A percentile compares a stretch with the other conserved stretches of the same genome.
phyloP scores from a whole-genome alignment of 2,329 filamentous ascomycete genomes.

The Chrysoporthe austroafricana region DNA sequence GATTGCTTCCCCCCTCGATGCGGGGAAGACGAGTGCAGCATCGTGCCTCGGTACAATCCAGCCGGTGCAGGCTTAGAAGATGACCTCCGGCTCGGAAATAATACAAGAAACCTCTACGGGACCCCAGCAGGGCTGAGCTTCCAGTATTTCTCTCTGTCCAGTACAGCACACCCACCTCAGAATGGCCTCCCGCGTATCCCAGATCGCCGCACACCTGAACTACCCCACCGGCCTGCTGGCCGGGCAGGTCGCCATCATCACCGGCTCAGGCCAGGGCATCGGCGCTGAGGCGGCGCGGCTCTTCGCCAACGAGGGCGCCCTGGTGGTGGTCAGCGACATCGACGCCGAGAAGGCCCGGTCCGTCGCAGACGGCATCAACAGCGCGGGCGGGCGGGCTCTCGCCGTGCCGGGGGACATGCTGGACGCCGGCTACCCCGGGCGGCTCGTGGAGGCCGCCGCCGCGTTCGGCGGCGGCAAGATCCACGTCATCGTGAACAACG shows the following conservation, averaged over 20 bases:
- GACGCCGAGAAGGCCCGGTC: conserved; percentile 72
- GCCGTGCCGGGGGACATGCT: conserved; percentile 79
- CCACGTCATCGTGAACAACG: conserved; percentile 90
- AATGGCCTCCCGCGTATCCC: conserved; percentile 63
- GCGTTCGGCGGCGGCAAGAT: conserved; percentile 87
- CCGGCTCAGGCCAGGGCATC: conserved; percentile 84
- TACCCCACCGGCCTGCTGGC: conserved; percentile 79
- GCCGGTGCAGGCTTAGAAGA: not conserved
- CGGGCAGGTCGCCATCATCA: conserved; percentile 85
- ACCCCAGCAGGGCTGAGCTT: no score
- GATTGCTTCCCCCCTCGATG: no score
- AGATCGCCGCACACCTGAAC: conserved; percentile 80
- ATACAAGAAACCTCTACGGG: not conserved
- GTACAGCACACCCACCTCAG: conserved; percentile 12
- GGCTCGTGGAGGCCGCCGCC: conserved; percentile 73
- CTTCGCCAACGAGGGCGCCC: conserved; percentile 87
- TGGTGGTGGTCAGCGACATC: conserved; percentile 82
- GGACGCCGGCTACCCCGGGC: conserved; percentile 69
- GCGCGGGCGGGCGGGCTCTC: conserved; percentile 67
- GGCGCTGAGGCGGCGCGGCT: conserved; percentile 81
- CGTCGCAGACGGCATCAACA: conserved; percentile 73
- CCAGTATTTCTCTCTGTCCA: not conserved
- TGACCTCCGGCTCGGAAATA: not conserved
- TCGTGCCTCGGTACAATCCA: not conserved
- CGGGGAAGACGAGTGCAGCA: no score